phyloP scores from a whole-genome alignment of 768 basidiomycete species.

The Tylopilus vinaceipallidus region DNA sequence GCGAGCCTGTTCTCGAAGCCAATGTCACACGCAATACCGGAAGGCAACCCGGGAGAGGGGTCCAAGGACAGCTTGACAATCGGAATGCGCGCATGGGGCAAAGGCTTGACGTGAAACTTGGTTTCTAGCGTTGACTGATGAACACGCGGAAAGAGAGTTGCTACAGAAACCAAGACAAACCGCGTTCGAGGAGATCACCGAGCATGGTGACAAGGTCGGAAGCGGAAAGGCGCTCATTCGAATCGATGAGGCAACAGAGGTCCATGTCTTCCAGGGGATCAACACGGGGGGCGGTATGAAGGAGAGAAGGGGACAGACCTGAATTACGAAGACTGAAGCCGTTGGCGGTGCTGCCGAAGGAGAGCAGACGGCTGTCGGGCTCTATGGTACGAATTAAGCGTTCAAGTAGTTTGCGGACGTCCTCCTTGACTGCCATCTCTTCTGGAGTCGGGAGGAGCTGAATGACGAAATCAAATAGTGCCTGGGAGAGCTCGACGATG shows the following conservation, averaged over 20 bases:
- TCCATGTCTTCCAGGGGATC: slow-evolving; percentile 80
- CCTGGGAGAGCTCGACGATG: slow-evolving; percentile 80
- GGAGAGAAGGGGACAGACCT: slow-evolving; percentile 45
- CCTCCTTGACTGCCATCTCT: slow-evolving; percentile 93
- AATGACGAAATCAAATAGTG: slow-evolving; percentile 90
- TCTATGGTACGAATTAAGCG: slow-evolving; percentile 94
- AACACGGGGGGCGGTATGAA: slow-evolving; percentile 3
- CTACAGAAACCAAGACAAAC: slow-evolving; percentile 45
- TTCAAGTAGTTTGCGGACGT: slow-evolving; percentile 92
- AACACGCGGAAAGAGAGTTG: slow-evolving; percentile 10
- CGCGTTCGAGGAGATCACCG: slow-evolving; percentile 89
- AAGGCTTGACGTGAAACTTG: slow-evolving; percentile 92
- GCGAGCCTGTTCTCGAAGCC: slow-evolving; percentile 98
- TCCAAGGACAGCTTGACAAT: slow-evolving; percentile 96
- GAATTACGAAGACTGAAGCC: slow-evolving; percentile 96
- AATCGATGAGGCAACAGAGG: slow-evolving; percentile 93
- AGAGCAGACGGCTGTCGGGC: slow-evolving; percentile 83
- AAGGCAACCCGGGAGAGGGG: slow-evolving; percentile 75
- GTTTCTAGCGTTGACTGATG: slow-evolving; percentile 60
- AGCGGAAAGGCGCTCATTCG: slow-evolving; percentile 73
- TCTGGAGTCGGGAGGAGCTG: slow-evolving; percentile 87
- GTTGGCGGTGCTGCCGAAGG: slow-evolving; percentile 96
- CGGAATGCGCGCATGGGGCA: slow-evolving; percentile 96
- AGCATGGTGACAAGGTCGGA: slow-evolving; percentile 92
- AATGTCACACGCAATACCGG: slow-evolving; percentile 96